These are phyloP conservation scores for Exidia glandulosa DNA, from an alignment of 768 basidiomycete genomes.

Conservation along the genomic window DNA sequence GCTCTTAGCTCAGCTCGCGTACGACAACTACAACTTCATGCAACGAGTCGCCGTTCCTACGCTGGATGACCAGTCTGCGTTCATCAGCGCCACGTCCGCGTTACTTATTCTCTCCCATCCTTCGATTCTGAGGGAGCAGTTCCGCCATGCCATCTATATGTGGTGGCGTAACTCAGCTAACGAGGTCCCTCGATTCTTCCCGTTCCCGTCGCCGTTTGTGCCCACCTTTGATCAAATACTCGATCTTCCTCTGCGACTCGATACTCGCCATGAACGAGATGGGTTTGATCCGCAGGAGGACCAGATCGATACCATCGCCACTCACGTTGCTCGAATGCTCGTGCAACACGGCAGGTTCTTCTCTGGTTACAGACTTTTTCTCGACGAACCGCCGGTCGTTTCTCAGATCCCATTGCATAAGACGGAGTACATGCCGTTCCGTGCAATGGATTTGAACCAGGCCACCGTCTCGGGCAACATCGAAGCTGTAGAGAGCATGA, in stretches of 20 bases:
- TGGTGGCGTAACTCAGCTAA: not conserved
- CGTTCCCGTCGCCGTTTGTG: not conserved
- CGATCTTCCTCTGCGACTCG: too few relatives aligned
- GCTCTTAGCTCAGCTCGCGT: not conserved
- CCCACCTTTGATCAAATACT: too few relatives aligned
- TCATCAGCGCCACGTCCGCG: not conserved
- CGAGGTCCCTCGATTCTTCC: not conserved
- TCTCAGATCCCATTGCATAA: not conserved
- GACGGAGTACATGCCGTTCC: not conserved
- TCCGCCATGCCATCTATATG: not conserved
- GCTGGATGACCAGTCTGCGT: not conserved
- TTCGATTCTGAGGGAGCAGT: not conserved
- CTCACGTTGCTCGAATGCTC: not conserved
- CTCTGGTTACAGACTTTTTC: not conserved
- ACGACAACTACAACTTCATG: not conserved
- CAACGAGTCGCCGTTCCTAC: not conserved
- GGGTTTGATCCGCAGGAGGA: not conserved
- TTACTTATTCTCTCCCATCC: not conserved
- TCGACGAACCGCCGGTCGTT: not conserved
- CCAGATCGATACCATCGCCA: not conserved
- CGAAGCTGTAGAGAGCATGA: not conserved
- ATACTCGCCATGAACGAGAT: not conserved
- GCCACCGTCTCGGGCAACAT: not conserved
- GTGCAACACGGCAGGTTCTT: not conserved
- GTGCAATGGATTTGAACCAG: not conserved